These are phyloP conservation scores for Xanthoconium purpureum DNA, from an alignment of 768 basidiomycete genomes.

Conservation along the genomic window DNA sequence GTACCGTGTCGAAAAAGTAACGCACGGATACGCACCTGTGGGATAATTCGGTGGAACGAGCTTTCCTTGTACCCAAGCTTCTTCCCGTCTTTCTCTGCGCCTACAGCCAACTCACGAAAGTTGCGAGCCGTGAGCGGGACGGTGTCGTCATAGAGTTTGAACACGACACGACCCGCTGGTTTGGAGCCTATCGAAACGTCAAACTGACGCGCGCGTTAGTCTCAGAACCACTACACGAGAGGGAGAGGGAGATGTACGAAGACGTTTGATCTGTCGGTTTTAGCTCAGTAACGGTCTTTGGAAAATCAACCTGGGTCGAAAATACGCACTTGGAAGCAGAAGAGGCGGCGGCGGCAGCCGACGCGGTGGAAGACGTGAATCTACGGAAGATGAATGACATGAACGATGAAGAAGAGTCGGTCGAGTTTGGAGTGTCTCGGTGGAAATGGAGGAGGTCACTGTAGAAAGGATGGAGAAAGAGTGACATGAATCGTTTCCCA, in stretches of 20 bases:
- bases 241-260: constrained; percentile 31
- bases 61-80: constrained; percentile 72
- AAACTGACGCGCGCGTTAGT: constrained; percentile 42
- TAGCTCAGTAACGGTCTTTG: constrained; percentile 1
- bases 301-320: background rate
- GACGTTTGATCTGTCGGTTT: constrained; percentile 18
- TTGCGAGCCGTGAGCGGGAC: constrained; percentile 81
- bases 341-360: constrained; percentile 19
- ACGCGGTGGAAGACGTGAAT: constrained; percentile 48
- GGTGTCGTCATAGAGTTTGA: constrained; percentile 78
- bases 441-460: constrained; percentile 19
- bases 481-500: constrained; percentile 6
- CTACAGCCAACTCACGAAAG: constrained; percentile 77
- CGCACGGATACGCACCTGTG: constrained; percentile 40
- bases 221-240: background rate
- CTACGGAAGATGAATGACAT: constrained; percentile 54
- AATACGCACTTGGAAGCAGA: constrained; percentile 15
- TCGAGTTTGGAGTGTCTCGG: constrained; percentile 8
- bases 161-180: constrained; percentile 68
- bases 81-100: constrained; percentile 38
- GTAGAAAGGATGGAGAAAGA: constrained; percentile 26
- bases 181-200: constrained; percentile 58
- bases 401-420: constrained; percentile 19
- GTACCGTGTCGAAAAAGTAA: background rate
- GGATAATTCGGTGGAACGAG: constrained; percentile 72